These are phyloP conservation scores for Reutealis trisperma DNA, from an alignment of 345 rosid species.

Conservation along the genomic window DNA sequence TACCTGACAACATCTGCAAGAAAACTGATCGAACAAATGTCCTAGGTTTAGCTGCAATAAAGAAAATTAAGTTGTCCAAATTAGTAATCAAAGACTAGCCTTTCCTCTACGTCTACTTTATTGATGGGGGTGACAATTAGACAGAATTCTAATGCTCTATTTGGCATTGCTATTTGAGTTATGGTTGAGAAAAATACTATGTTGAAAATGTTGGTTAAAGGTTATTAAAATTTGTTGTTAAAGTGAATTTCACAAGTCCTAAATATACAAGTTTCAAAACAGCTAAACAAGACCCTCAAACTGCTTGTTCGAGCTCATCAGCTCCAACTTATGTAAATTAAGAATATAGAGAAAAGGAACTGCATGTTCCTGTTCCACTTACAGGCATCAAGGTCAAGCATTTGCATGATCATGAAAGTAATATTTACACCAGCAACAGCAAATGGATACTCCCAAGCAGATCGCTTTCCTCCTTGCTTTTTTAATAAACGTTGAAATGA, in stretches of 20 bases:
- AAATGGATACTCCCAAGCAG: conserved; percentile 95
- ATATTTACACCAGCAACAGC: conserved; percentile 97
- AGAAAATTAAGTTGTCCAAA: conserved; percentile 9
- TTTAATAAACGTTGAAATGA: conserved; percentile 66
- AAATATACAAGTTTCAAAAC: too few species aligned
- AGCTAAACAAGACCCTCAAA: too few species aligned
- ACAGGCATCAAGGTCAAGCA: conserved; percentile 93
- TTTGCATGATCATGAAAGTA: conserved; percentile 96
- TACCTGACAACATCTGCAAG: conserved; percentile 87
- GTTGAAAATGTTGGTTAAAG: too few species aligned
- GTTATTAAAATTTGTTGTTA: too few species aligned
- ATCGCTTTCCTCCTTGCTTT: conserved; percentile 79
- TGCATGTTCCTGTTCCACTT: conserved; percentile 32
- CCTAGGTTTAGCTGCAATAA: conserved; percentile 73
- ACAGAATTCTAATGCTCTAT: too few species aligned
- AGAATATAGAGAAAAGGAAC: neutral
- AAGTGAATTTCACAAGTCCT: too few species aligned
- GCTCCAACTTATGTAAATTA: neutral
- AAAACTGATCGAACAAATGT: conserved; percentile 71
- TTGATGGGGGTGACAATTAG: neutral
- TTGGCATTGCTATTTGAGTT: too few species aligned
- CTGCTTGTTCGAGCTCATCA: too few species aligned
- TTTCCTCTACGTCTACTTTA: neutral
- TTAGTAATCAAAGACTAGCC: conserved; percentile 12
- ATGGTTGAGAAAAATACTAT: too few species aligned